Percentiles rank a stretch among this genome's conserved stretches.
These are phyloP conservation scores for Lichtheimia ornata DNA, from an alignment of 371 early-diverging fungal genomes.

Conservation along the genomic window DNA sequence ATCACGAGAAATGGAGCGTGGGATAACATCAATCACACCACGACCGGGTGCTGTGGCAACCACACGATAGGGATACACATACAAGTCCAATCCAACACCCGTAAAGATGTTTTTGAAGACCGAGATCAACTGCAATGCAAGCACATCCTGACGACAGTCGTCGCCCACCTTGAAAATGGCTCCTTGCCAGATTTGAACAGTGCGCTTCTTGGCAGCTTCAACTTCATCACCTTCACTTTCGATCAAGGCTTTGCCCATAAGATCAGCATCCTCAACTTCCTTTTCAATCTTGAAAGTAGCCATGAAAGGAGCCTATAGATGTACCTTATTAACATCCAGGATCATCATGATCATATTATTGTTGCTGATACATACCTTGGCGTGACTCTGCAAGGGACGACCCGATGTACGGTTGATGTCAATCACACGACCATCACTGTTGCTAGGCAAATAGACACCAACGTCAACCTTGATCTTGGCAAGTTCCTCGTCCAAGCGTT, in stretches of 20 bases:
- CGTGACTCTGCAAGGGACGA: slow-evolving; percentile 96
- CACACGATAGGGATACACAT: slow-evolving; percentile 97
- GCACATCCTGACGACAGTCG: slow-evolving; percentile 98
- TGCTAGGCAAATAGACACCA: slow-evolving; percentile 98
- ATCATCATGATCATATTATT: background rate
- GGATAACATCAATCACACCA: slow-evolving; percentile 99
- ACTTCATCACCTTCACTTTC: slow-evolving; percentile 24
- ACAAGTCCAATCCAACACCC: slow-evolving; percentile 90
- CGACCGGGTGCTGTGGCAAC: slow-evolving; percentile 98
- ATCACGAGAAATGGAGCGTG: slow-evolving; percentile 97
- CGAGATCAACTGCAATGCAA: slow-evolving; percentile 97
- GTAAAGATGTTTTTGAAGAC: slow-evolving; percentile 97
- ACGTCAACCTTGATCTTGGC: slow-evolving; percentile 91
- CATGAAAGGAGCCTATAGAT: slow-evolving; percentile 94
- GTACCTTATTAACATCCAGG: background rate
- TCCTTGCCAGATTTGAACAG: slow-evolving; percentile 67
- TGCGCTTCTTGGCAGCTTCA: slow-evolving; percentile 34
- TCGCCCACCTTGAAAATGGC: slow-evolving; percentile 99
- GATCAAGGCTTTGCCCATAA: slow-evolving; percentile 53
- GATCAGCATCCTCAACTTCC: slow-evolving; percentile 47
- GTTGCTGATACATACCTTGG: slow-evolving; percentile 68
- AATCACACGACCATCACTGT: slow-evolving; percentile 94
- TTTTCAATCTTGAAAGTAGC: slow-evolving; percentile 94
- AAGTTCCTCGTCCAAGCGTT: slow-evolving; percentile 93
- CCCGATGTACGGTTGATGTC: slow-evolving; percentile 97